Evolutionary conservation across 805 yeast species (phyloP).

Genomic region (Lipomyces orientalis): DNA sequence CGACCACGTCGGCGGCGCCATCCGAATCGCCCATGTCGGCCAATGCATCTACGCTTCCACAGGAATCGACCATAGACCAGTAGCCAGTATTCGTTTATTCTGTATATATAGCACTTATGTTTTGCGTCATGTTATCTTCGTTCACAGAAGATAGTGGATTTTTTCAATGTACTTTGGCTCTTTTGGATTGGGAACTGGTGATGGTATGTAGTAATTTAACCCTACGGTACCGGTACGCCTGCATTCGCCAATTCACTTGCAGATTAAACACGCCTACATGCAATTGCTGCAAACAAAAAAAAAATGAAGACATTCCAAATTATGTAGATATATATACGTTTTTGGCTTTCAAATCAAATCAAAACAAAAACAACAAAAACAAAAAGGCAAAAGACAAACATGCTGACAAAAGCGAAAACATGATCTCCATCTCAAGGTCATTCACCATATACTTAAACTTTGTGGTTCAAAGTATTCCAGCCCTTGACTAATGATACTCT

Average conservation of each 20-base stretch:
- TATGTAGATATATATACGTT: background rate
- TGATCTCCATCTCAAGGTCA: too few species aligned
- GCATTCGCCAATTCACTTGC: background rate
- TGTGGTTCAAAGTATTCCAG: background rate
- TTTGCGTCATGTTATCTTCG: background rate
- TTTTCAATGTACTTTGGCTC: background rate
- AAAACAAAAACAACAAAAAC: too few species aligned
- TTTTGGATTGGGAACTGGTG: background rate
- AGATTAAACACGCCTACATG: too few species aligned
- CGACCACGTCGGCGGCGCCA: background rate
- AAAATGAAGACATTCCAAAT: background rate
- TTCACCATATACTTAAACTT: background rate
- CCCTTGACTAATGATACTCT: background rate
- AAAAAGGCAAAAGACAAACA: background rate
- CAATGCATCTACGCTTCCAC: background rate
- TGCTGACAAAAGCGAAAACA: background rate
- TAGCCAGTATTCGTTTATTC: background rate
- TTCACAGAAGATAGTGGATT: too few species aligned
- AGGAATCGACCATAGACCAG: background rate
- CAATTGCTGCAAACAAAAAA: too few species aligned
- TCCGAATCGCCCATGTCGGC: background rate
- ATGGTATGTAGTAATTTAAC: too few species aligned
- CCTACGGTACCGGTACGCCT: background rate
- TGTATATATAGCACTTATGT: background rate
- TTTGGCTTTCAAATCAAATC: background rate